Conservation (phyloP, 208 protist genomes). For the Herpetomonas samuelpessoai region DNA sequence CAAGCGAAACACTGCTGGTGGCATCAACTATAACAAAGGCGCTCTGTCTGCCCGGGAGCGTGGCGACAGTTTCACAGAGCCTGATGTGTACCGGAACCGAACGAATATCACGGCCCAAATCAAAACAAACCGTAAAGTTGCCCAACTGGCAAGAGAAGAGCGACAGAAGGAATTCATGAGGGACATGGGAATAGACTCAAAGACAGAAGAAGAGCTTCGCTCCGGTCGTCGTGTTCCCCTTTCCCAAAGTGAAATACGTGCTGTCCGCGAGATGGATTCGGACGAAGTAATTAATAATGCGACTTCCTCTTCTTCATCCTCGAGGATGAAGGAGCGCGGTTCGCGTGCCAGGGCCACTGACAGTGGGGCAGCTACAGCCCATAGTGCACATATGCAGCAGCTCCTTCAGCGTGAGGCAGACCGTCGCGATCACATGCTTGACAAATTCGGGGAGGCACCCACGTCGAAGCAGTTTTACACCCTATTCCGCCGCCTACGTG, state of each 20-base stretch:
- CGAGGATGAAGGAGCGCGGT: no score
- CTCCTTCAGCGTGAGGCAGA: slow-evolving; percentile 71
- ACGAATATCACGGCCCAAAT: slow-evolving; percentile 55
- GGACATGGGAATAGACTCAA: slow-evolving; percentile 28
- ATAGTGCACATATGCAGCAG: slow-evolving; percentile 30
- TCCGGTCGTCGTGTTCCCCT: slow-evolving; percentile 25
- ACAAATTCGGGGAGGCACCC: slow-evolving; percentile 72
- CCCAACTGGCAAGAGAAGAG: slow-evolving; percentile 38
- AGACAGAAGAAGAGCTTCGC: slow-evolving; percentile 34
- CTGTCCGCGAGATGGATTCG: slow-evolving; percentile 39
- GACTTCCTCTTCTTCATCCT: no score
- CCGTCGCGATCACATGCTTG: slow-evolving; percentile 62
- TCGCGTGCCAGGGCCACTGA: no score
- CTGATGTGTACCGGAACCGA: slow-evolving; percentile 61
- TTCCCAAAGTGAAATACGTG: slow-evolving; percentile 24
- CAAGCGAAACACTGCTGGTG: slow-evolving; percentile 27
- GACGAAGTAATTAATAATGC: slow-evolving; percentile 15
- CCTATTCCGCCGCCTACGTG: slow-evolving; percentile 54
- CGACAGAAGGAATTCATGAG: slow-evolving; percentile 26
- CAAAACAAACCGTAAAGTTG: slow-evolving; percentile 44
- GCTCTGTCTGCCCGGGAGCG: slow-evolving; percentile 37
- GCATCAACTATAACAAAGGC: slow-evolving; percentile 60
- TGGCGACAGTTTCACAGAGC: slow-evolving; percentile 78
- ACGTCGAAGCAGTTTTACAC: slow-evolving; percentile 69
- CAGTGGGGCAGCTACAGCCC: no score